Base-by-base conservation (phyloP, 139 green algal genomes). In the Chlamydomonas eustigma region DNA sequence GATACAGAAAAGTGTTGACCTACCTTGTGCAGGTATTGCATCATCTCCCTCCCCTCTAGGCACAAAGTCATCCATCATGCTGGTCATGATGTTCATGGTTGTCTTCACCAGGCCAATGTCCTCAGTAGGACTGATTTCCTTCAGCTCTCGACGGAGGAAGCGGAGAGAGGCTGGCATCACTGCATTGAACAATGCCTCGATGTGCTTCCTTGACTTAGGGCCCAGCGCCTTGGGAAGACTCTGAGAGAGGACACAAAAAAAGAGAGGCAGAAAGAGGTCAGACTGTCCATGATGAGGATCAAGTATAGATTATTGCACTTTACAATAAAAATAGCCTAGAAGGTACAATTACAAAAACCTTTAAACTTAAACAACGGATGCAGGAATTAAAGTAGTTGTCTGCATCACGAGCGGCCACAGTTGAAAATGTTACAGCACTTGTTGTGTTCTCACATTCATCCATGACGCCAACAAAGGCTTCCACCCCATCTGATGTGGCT, bases 401-500 rank as follows among this genome's bases (percentile, higher is more conserved):
- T n/a, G n/a, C n/a, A n/a, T n/a, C n/a, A n/a, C n/a, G n/a, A n/a
- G n/a, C n/a, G n/a, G n/a, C n/a, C n/a, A n/a, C n/a, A n/a, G n/a
- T n/a, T n/a, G n/a, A n/a, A n/a, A n/a, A n/a, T n/a, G n/a, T n/a
- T n/a, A n/a, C n/a, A n/a, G n/a, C n/a, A n/a, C n/a, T n/a, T n/a
- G 34, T 37, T 8, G 24, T 5, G 24, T n/a, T 5, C 44, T 58
- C 18, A 58, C 44, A 18, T 58, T 12, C 44, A 91, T 31, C 88
- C 88, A 93, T 58, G 52, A 77, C 35, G 91, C 71, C 82, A 91
- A 50, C 34, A 93, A 78, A 1, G 89, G 89, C 68, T 80, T 50
- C 88, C 90, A 95, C n/a, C 91, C 91, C 34, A 94, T 81, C 74
- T 88, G 81, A 66, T 85, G 76, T 22, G 91, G 88, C 80, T 94